Conservation (phyloP, 768 basidiomycete species). For the Leccinum olivaceopallidum region DNA sequence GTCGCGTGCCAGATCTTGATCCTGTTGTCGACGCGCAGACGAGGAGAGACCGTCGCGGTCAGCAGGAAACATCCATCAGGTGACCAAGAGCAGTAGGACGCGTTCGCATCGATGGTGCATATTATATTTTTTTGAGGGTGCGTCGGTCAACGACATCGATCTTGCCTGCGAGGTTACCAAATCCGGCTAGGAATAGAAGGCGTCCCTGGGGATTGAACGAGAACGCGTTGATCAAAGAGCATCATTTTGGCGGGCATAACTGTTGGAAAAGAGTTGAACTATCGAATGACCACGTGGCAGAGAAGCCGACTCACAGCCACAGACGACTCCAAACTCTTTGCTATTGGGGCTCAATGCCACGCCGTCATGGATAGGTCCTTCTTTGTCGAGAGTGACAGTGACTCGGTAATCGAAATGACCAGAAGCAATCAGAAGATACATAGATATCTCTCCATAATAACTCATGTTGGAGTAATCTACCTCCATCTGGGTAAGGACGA, state of each 20-base stretch:
- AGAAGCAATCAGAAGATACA: too few relatives aligned
- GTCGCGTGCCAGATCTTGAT: constrained; percentile 95
- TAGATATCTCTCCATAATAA: too few relatives aligned
- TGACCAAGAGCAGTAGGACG: constrained; percentile 94
- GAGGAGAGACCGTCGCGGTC: constrained; percentile 92
- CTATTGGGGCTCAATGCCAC: constrained; percentile 93
- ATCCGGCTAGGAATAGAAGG: constrained; percentile 73
- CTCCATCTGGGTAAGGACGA: too few relatives aligned
- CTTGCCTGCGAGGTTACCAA: constrained; percentile 95
- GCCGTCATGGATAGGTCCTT: constrained; percentile 94
- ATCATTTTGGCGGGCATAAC: constrained; percentile 66
- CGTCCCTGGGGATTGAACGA: too few relatives aligned
- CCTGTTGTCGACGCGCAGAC: constrained; percentile 95
- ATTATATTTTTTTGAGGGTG: constrained; percentile 63
- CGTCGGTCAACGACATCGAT: constrained; percentile 91
- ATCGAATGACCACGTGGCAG: neutral
- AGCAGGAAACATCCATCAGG: constrained; percentile 83
- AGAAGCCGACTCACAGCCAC: constrained; percentile 74
- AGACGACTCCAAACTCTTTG: constrained; percentile 95
- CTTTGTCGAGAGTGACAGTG: constrained; percentile 40
- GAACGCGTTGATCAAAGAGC: too few relatives aligned
- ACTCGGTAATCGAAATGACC: too few relatives aligned
- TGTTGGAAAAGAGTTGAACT: constrained; percentile 30
- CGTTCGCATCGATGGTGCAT: constrained; percentile 84
- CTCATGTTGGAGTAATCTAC: too few relatives aligned